Evolutionary conservation across 2,329 filamentous ascomycete genomes (phyloP).

Genomic region (Aspergillus oerlinghausenensis): DNA sequence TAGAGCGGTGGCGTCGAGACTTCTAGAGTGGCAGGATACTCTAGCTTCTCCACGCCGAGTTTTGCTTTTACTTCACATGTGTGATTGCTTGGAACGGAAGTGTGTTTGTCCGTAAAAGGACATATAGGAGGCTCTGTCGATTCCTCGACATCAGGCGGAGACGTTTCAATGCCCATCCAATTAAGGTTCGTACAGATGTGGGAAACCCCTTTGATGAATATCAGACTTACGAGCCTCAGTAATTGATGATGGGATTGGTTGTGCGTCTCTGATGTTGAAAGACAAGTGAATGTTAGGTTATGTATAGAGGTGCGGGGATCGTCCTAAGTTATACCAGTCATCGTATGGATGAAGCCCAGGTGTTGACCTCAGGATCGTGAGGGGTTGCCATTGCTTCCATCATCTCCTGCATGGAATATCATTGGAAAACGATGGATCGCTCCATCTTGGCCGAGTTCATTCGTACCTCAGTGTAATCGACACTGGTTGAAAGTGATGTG

Average conservation of each 20-base stretch:
- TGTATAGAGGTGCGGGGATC: background rate
- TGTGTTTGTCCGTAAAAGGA: constrained; percentile 26
- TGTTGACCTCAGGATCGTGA: constrained; percentile 6
- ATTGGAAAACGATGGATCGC: constrained; percentile 7
- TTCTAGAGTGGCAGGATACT: constrained; percentile 3
- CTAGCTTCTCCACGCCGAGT: constrained; percentile 14
- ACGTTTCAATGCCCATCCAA: constrained; percentile 40
- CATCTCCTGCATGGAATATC: constrained; percentile 6
- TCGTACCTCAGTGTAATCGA: background rate
- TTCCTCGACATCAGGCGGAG: constrained; percentile 38
- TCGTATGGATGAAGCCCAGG: background rate
- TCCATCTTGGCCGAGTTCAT: constrained; percentile 17
- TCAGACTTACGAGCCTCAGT: background rate
- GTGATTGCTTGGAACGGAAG: constrained; percentile 16
- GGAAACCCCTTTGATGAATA: background rate
- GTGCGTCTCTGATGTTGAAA: background rate
- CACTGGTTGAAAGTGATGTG: background rate
- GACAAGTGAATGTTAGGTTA: background rate
- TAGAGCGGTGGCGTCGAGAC: background rate
- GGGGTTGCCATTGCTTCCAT: constrained; percentile 11
- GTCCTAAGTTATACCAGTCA: background rate
- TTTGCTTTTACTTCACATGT: constrained; percentile 15
- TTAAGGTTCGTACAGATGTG: constrained; percentile 8
- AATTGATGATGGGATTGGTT: background rate
- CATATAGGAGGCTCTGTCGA: constrained; percentile 39